A percentile compares a stretch with the other conserved stretches of the same genome.
Evolutionary conservation across 2,329 filamentous ascomycete genomes (phyloP).

Genomic region (Beauveria medogensis): DNA sequence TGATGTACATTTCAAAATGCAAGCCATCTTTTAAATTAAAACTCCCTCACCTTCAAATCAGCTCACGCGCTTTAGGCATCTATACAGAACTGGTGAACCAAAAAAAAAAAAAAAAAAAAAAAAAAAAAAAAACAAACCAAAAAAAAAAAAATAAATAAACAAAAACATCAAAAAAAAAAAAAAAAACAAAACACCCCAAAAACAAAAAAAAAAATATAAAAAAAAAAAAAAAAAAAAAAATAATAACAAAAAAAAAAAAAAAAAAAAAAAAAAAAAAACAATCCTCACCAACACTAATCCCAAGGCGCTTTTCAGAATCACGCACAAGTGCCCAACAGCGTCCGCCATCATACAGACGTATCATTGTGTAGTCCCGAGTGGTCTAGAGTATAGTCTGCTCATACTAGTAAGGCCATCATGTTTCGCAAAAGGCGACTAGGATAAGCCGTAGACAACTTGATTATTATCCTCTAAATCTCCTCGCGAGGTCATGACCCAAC

Average conservation of each 20-base stretch:
- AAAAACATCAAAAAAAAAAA: no score
- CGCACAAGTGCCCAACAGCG: slow-evolving; percentile 27
- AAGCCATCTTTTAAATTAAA: slow-evolving; percentile 42
- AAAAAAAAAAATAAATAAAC: background rate
- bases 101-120: no score
- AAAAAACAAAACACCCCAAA: slow-evolving; percentile 17
- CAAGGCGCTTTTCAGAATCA: slow-evolving; percentile 24
- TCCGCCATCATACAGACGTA: slow-evolving; percentile 39
- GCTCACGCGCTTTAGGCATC: slow-evolving; percentile 34
- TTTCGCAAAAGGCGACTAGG: slow-evolving; percentile 31
- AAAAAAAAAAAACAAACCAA: background rate
- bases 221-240: background rate
- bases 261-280: slow-evolving; percentile 11
- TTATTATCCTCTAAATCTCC: slow-evolving; percentile 5
- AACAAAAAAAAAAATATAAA: no score
- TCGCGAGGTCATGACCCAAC: background rate
- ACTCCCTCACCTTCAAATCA: slow-evolving; percentile 30
- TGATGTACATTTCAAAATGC: slow-evolving; percentile 32
- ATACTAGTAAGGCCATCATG: slow-evolving; percentile 35
- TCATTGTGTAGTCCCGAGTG: slow-evolving; percentile 39
- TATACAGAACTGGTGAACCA: slow-evolving; percentile 26
- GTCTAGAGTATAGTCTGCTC: slow-evolving; percentile 35
- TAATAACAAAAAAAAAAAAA: no score
- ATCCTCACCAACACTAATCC: slow-evolving; percentile 19
- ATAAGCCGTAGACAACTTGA: slow-evolving; percentile 3